Percentiles rank a stretch among this genome's conserved stretches.
Conservation (phyloP, 805 yeast species). For the Hanseniaspora clermontiae region DNA sequence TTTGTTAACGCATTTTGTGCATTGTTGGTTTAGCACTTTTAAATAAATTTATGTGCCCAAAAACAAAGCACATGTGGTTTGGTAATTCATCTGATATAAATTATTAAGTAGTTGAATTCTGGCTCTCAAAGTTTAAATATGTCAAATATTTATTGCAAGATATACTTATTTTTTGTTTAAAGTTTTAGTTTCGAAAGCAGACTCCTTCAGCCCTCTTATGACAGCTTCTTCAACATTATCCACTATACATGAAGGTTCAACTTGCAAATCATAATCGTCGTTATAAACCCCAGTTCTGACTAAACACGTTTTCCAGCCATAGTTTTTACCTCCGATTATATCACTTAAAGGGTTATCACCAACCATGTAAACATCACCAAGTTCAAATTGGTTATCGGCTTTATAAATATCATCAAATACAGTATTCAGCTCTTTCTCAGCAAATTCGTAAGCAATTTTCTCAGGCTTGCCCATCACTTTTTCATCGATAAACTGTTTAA, state of each 20-base stretch:
- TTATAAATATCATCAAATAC: not conserved
- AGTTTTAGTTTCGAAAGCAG: not conserved
- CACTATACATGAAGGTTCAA: slow-evolving; percentile 38
- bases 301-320: slow-evolving; percentile 81
- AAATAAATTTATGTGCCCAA: too few species aligned
- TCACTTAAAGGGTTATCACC: slow-evolving; percentile 96
- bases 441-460: slow-evolving; percentile 66
- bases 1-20: too few species aligned
- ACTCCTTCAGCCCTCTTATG: not conserved
- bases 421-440: slow-evolving; percentile 46
- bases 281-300: slow-evolving; percentile 80
- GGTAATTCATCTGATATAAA: too few species aligned
- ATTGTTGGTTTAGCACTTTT: too few species aligned
- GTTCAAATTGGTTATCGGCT: slow-evolving; percentile 21
- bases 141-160: too few species aligned
- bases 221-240: slow-evolving; percentile 46
- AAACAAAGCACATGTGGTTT: too few species aligned
- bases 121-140: too few species aligned
- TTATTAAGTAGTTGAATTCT: too few species aligned
- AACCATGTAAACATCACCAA: slow-evolving; percentile 66
- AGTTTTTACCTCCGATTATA: slow-evolving; percentile 72
- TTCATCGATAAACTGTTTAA: slow-evolving; percentile 38
- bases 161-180: too few species aligned
- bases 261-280: slow-evolving; percentile 36
- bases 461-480: slow-evolving; percentile 73